Percentiles rank a stretch among this genome's conserved stretches.
phyloP scores from a whole-genome alignment of 2,329 filamentous ascomycete genomes.

The Fusarium sp. region DNA sequence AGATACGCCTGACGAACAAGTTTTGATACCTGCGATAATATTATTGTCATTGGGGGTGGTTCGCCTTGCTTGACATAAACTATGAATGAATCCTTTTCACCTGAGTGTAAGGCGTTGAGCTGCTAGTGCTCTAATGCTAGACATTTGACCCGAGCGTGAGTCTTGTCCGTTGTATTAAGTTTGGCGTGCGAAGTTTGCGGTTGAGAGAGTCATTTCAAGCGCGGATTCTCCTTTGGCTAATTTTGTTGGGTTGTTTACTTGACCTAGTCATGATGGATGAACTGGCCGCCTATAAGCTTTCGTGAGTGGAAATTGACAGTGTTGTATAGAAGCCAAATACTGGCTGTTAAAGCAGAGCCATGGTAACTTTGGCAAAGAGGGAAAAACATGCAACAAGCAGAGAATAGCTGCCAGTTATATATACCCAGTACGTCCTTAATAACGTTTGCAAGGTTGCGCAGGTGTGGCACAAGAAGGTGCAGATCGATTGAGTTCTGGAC shows the following conservation, averaged over 20 bases:
- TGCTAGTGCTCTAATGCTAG: neutral
- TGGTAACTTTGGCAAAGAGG: too few species aligned
- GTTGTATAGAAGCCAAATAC: neutral
- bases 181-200: neutral
- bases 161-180: neutral
- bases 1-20: conserved; percentile 41
- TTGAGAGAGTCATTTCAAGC: neutral
- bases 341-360: neutral
- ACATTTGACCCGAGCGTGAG: neutral
- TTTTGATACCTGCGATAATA: conserved; percentile 50
- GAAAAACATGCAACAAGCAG: conserved; percentile 2
- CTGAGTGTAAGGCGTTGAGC: too few species aligned
- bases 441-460: conserved; percentile 34
- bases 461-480: conserved; percentile 49
- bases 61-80: too few species aligned
- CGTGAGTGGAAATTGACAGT: neutral
- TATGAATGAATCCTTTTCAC: too few species aligned
- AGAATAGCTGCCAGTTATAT: conserved; percentile 39
- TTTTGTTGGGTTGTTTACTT: neutral
- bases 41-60: conserved; percentile 33
- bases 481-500: conserved; percentile 51
- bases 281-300: neutral
- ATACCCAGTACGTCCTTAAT: conserved; percentile 23
- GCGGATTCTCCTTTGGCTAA: neutral
- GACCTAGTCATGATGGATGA: neutral